Evolutionary conservation across 2,329 filamentous ascomycete species (phyloP).

Genomic region (Penicillium fuscoglaucum): DNA sequence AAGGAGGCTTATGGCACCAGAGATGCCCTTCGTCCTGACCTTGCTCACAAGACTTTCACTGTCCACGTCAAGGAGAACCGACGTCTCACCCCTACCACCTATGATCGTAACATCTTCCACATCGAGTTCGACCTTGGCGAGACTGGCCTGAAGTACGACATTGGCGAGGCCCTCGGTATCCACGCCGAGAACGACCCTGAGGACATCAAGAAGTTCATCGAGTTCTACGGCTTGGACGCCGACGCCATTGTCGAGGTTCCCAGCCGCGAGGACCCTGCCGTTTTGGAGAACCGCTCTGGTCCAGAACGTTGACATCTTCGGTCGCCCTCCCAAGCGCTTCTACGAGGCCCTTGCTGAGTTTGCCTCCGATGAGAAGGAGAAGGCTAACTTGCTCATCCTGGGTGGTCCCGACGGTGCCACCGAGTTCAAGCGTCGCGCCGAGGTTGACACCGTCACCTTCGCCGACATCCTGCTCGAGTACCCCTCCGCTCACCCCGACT

Average conservation of each 20-base stretch:
- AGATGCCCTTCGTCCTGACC: constrained; percentile 75
- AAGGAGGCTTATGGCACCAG: constrained; percentile 87
- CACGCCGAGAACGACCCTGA: constrained; percentile 88
- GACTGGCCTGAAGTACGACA: constrained; percentile 92
- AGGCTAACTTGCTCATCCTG: constrained; percentile 73
- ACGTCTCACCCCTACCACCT: constrained; percentile 79
- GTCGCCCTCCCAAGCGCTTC: constrained; percentile 95
- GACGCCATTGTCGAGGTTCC: constrained; percentile 89
- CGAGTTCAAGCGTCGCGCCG: constrained; percentile 88
- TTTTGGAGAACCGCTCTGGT: constrained; percentile 82
- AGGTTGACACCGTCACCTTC: constrained; percentile 88
- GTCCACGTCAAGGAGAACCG: constrained; percentile 95
- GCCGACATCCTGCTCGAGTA: constrained; percentile 90
- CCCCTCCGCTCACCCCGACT: constrained; percentile 79
- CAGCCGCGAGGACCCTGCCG: constrained; percentile 71
- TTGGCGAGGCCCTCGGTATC: constrained; percentile 94
- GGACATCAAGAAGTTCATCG: constrained; percentile 81
- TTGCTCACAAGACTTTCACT: constrained; percentile 79
- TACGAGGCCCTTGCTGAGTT: constrained; percentile 90
- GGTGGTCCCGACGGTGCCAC: constrained; percentile 75
- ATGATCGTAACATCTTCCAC: constrained; percentile 99
- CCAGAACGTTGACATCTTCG: constrained; percentile 95
- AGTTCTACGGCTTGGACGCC: constrained; percentile 80
- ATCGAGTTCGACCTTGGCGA: constrained; percentile 95
- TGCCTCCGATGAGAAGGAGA: constrained; percentile 78